phyloP scores from a whole-genome alignment of 2,329 filamentous ascomycete genomes.

The Malbranchea cinnamomea region DNA sequence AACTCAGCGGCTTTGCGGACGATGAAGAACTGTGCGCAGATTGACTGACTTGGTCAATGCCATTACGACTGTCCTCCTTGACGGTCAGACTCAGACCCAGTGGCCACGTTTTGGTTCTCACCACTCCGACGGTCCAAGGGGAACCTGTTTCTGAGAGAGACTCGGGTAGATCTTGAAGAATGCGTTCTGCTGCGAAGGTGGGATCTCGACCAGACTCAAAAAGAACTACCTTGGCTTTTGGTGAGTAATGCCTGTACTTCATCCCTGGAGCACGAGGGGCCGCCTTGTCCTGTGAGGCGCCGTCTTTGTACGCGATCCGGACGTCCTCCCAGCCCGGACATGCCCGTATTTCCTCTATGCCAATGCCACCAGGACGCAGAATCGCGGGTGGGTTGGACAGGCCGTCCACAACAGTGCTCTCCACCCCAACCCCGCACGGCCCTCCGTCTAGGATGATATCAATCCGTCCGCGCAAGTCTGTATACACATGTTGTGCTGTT shows the following conservation, averaged over 20 bases:
- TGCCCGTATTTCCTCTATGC: conserved; percentile 59
- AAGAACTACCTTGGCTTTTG: conserved; percentile 69
- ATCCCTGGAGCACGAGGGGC: conserved; percentile 81
- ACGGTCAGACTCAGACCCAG: conserved; percentile 6
- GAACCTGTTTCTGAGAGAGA: conserved; percentile 18
- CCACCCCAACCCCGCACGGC: conserved; percentile 72
- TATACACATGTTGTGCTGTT: conserved; percentile 70
- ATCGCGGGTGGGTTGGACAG: conserved; percentile 67
- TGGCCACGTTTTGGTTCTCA: conserved; percentile 20
- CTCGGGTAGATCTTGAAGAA: conserved; percentile 22
- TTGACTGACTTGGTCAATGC: conserved; percentile 8
- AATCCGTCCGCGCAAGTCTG: conserved; percentile 72
- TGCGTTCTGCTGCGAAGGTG: conserved; percentile 16
- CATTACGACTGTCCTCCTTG: neutral
- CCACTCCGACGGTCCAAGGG: conserved; percentile 14
- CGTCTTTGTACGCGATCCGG: conserved; percentile 63
- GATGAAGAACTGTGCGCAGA: conserved; percentile 15
- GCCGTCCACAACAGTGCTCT: conserved; percentile 93
- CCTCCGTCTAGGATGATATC: conserved; percentile 82
- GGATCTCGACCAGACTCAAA: conserved; percentile 46
- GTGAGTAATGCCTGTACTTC: conserved; percentile 98
- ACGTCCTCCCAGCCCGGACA: conserved; percentile 73
- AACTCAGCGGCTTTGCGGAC: conserved; percentile 8
- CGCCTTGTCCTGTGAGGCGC: conserved; percentile 47
- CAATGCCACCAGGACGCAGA: conserved; percentile 72